These are phyloP conservation scores for Alternaria metachromatica DNA, from an alignment of 2,329 filamentous ascomycete species.

Conservation along the genomic window DNA sequence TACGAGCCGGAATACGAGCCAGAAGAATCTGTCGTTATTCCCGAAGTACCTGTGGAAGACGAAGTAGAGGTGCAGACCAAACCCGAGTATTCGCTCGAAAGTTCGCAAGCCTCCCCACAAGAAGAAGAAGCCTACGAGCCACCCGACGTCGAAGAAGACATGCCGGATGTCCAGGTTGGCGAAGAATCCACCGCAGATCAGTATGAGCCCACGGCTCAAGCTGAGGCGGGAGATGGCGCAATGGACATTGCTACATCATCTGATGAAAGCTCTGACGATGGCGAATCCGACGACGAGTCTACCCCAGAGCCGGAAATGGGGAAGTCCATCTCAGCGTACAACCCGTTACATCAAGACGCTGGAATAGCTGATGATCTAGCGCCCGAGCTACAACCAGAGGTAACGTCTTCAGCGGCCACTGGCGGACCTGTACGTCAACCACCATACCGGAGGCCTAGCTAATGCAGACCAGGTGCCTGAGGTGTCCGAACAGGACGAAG, in stretches of 20 bases:
- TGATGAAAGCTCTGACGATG: constrained; percentile 31
- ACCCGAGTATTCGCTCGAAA: constrained; percentile 8
- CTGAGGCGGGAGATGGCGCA: constrained; percentile 37
- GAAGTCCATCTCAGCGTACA: constrained; percentile 17
- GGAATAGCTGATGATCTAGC: constrained; percentile 49
- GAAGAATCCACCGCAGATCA: not conserved
- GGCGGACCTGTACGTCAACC: constrained; percentile 30
- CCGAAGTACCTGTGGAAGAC: constrained; percentile 8
- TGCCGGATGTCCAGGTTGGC: constrained; percentile 13
- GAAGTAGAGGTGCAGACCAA: constrained; percentile 7
- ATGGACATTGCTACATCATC: constrained; percentile 46
- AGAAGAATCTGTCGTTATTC: constrained; percentile 23
- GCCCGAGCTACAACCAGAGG: constrained; percentile 45
- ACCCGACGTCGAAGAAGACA: constrained; percentile 35
- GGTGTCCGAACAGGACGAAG: constrained; percentile 14
- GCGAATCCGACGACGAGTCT: constrained; percentile 29
- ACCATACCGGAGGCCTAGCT: constrained; percentile 13
- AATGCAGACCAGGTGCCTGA: constrained; percentile 22
- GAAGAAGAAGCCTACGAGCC: constrained; percentile 44
- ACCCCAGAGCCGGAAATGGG: constrained; percentile 18
- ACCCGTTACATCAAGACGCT: constrained; percentile 16
- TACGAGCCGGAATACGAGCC: constrained; percentile 36
- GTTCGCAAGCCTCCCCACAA: constrained; percentile 27
- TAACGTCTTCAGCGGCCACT: constrained; percentile 13
- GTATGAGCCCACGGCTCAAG: constrained; percentile 4